phyloP scores from a whole-genome alignment of 805 yeast genomes.

The Wickerhamiella musiphila region DNA sequence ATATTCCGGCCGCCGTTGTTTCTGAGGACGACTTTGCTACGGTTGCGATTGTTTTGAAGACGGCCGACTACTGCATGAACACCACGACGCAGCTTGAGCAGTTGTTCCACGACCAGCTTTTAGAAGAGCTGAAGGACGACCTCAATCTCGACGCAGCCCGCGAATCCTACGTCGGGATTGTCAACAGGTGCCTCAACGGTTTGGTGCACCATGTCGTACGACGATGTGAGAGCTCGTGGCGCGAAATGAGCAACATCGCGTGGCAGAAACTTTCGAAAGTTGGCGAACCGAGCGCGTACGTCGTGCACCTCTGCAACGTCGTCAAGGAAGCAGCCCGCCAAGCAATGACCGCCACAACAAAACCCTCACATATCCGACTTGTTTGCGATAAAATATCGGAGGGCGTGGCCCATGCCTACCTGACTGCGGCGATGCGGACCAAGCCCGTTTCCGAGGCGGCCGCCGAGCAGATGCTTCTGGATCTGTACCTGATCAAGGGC shows the following conservation, averaged over 20 bases:
- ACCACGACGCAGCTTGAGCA: conserved; percentile 67
- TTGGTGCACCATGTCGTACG: conserved; percentile 43
- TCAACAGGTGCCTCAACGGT: conserved; percentile 38
- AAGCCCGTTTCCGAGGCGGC: conserved; percentile 52
- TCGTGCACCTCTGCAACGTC: conserved; percentile 36
- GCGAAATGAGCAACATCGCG: conserved; percentile 62
- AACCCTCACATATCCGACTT: conserved; percentile 55
- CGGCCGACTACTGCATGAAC: conserved; percentile 74
- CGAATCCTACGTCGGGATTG: conserved; percentile 37
- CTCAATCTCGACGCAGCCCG: conserved; percentile 37
- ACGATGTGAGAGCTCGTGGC: conserved; percentile 57
- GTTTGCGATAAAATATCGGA: conserved; percentile 67
- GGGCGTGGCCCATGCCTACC: conserved; percentile 34
- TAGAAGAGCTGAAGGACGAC: conserved; percentile 27
- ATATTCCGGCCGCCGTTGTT: conserved; percentile 29
- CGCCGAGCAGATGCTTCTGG: conserved; percentile 70
- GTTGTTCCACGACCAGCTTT: conserved; percentile 26
- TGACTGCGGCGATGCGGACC: conserved; percentile 35
- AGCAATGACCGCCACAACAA: conserved; percentile 27
- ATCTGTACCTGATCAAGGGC: conserved; percentile 45
- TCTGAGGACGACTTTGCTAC: conserved; percentile 44
- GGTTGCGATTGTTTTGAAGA: conserved; percentile 58
- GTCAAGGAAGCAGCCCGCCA: conserved; percentile 30
- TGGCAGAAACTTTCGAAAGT: conserved; percentile 54
- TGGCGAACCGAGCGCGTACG: conserved; percentile 55